These are phyloP conservation scores for Aureobasidium sp. DNA, from an alignment of 2,329 filamentous ascomycete genomes.

Conservation along the genomic window DNA sequence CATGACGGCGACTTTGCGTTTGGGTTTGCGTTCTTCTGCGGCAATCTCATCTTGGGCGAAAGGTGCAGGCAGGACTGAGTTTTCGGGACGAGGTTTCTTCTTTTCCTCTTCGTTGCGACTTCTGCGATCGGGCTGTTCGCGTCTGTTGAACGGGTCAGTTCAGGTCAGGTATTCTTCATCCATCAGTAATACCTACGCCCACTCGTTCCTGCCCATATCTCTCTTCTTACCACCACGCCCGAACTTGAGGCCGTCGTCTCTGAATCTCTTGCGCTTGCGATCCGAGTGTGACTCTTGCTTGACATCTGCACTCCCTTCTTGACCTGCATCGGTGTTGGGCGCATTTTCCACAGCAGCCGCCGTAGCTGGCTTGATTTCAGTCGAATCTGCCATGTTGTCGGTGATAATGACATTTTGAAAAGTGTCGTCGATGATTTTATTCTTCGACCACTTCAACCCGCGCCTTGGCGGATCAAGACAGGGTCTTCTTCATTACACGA, in stretches of 20 bases:
- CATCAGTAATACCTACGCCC: slow-evolving; percentile 46
- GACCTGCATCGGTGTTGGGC: neutral
- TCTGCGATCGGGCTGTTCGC: slow-evolving; percentile 42
- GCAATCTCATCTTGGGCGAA: slow-evolving; percentile 78
- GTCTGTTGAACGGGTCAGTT: slow-evolving; percentile 36
- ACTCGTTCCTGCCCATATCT: slow-evolving; percentile 61
- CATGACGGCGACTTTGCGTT: slow-evolving; percentile 92
- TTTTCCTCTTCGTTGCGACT: slow-evolving; percentile 37
- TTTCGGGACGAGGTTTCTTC: slow-evolving; percentile 34
- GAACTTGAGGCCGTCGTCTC: slow-evolving; percentile 30
- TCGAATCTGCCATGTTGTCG: slow-evolving; percentile 13
- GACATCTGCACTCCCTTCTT: neutral
- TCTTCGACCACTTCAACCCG: neutral
- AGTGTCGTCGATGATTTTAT: neutral
- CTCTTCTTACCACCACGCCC: slow-evolving; percentile 46
- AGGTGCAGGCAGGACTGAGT: slow-evolving; percentile 49
- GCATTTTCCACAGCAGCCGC: slow-evolving; percentile 10
- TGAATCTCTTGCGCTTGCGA: slow-evolving; percentile 20
- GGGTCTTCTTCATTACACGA: neutral
- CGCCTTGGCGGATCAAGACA: slow-evolving; percentile 4
- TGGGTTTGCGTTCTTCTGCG: slow-evolving; percentile 77
- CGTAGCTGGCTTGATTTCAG: slow-evolving; percentile 9
- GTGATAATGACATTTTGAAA: slow-evolving; percentile 4
- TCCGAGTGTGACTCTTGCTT: slow-evolving; percentile 12
- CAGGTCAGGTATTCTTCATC: slow-evolving; percentile 16